Conservation (phyloP, 257 asterid species). For the Nicotiana obtusifolia region DNA sequence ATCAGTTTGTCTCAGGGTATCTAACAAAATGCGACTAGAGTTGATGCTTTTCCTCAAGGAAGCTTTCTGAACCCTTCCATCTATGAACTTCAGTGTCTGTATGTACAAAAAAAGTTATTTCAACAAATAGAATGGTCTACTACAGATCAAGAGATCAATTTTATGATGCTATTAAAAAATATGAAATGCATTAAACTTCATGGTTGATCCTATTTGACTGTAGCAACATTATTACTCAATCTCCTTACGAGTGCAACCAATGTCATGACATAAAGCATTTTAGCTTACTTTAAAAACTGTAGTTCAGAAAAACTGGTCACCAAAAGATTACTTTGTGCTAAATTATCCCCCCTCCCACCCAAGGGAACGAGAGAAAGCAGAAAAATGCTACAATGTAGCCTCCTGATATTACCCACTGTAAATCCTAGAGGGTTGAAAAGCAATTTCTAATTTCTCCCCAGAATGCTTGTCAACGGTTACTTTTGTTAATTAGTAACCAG, state of each 20-base stretch:
- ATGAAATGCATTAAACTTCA: background rate
- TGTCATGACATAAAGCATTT: background rate
- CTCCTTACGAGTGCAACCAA: background rate
- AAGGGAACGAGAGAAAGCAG: background rate
- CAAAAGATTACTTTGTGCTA: background rate
- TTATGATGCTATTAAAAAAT: background rate
- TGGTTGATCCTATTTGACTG: background rate
- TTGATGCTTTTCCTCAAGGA: background rate
- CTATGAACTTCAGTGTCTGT: constrained; percentile 1
- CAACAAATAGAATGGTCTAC: background rate
- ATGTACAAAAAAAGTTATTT: background rate
- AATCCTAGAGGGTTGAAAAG: background rate
- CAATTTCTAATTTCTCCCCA: background rate
- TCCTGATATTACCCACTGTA: background rate
- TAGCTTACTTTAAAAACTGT: background rate
- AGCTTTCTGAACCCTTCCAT: background rate
- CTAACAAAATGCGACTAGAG: background rate
- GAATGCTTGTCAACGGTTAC: background rate
- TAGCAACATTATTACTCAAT: background rate
- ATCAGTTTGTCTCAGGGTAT: background rate
- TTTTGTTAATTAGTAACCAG: background rate
- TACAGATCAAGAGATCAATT: background rate
- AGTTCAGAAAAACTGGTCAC: background rate
- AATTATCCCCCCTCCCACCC: background rate
- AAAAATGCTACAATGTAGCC: background rate